phyloP scores from a whole-genome alignment of 305 asterid species.

The Fraxinus paxiana region DNA sequence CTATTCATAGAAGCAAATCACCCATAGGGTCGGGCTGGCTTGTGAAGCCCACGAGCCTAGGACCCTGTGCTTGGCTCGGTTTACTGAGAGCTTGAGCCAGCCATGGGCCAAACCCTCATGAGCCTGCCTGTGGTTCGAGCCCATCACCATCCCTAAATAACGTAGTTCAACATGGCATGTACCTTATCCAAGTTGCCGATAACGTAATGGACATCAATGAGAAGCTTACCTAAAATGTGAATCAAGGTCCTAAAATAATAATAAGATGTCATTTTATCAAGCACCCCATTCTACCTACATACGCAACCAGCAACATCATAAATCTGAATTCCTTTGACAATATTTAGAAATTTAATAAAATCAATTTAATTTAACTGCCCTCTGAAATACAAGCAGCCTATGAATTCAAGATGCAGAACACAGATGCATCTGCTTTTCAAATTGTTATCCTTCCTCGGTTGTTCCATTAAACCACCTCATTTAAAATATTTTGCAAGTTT shows the following conservation, averaged over 20 bases:
- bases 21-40: not conserved
- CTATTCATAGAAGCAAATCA: not conserved
- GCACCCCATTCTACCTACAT: not conserved
- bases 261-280: not conserved
- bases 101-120: not conserved
- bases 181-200: not conserved
- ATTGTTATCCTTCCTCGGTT: not conserved
- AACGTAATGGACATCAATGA: not conserved
- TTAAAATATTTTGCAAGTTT: not conserved
- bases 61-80: not conserved
- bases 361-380: not conserved
- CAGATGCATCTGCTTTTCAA: not conserved
- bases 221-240: not conserved
- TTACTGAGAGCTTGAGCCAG: not conserved
- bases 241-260: not conserved
- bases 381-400: not conserved
- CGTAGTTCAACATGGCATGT: not conserved
- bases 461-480: not conserved
- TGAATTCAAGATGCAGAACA: not conserved
- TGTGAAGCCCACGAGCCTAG: not conserved
- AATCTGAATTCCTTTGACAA: slow-evolving; percentile 1
- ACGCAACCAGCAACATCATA: slow-evolving; percentile 22
- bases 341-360: not conserved
- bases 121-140: not conserved
- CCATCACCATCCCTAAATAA: not conserved